A percentile compares a stretch with the other conserved stretches of the same genome.
These are phyloP conservation scores for Coffea eugenioides DNA, from an alignment of 257 asterid species.

Conservation along the genomic window DNA sequence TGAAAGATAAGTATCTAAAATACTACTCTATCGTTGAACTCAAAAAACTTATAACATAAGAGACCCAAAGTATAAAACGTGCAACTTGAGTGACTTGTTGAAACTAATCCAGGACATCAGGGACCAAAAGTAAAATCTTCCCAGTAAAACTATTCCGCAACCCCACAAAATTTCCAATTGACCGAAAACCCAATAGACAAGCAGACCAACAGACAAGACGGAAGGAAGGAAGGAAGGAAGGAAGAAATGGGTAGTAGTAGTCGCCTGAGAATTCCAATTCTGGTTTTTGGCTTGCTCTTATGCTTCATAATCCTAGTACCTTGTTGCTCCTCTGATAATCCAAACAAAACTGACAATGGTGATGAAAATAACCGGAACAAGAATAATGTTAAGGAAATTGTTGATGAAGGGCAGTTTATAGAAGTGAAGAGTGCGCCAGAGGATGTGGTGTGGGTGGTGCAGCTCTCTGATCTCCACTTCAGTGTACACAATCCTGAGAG, in stretches of 20 bases:
- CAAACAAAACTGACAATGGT: constrained; percentile 2
- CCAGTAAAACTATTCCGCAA: background rate
- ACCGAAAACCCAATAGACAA: background rate
- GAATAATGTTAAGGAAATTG: background rate
- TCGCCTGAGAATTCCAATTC: background rate
- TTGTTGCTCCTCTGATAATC: constrained; percentile 10
- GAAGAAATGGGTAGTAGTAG: constrained; percentile 25
- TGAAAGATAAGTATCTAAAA: too few relatives aligned
- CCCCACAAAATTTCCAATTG: background rate
- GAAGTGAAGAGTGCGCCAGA: constrained; percentile 53
- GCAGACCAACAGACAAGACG: background rate
- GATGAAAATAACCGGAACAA: background rate
- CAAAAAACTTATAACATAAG: too few relatives aligned
- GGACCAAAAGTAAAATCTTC: background rate
- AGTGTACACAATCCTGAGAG: constrained; percentile 87
- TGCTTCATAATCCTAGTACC: constrained; percentile 29
- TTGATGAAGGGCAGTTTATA: constrained; percentile 33
- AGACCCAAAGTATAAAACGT: too few relatives aligned
- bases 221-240: too few relatives aligned
- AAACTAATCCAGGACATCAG: background rate
- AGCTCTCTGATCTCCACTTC: constrained; percentile 97
- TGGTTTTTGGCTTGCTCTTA: constrained; percentile 30
- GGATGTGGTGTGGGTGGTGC: constrained; percentile 95
- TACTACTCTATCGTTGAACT: too few relatives aligned
- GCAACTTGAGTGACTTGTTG: too few relatives aligned